phyloP scores from a whole-genome alignment of 2,329 filamentous ascomycete genomes.

The Aspergillus pseudoviridinutans region DNA sequence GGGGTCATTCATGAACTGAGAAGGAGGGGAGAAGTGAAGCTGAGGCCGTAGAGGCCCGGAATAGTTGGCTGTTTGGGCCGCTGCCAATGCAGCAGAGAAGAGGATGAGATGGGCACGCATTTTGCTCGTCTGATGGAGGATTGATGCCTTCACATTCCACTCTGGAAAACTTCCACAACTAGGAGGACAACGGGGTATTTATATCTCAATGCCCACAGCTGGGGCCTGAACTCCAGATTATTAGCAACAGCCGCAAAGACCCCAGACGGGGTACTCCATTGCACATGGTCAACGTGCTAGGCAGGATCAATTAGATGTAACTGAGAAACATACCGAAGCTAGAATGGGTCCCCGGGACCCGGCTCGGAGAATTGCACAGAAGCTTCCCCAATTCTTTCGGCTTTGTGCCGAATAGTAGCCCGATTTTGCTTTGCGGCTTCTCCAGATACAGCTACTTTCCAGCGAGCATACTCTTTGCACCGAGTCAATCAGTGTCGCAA shows the following conservation, averaged over 20 bases:
- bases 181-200: background rate
- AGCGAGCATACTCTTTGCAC: background rate
- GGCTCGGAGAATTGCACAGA: background rate
- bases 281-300: background rate
- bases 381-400: background rate
- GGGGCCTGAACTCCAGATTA: background rate
- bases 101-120: conserved; percentile 1
- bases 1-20: conserved; percentile 52
- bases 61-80: conserved; percentile 8
- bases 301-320: background rate
- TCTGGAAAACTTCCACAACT: too few relatives aligned
- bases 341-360: background rate
- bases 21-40: conserved; percentile 29
- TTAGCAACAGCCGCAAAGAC: too few relatives aligned
- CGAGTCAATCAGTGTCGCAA: background rate
- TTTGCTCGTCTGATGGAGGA: background rate
- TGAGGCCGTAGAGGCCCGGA: conserved; percentile 25
- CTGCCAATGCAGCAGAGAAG: conserved; percentile 1
- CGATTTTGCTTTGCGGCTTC: background rate
- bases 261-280: background rate
- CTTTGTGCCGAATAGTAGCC: background rate
- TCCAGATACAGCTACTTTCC: background rate
- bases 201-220: background rate
- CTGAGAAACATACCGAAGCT: background rate
- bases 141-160: background rate